A percentile compares a stretch with the other conserved stretches of the same genome.
Conservation (phyloP, 2,329 filamentous ascomycete species). For the Fusarium sp. region DNA sequence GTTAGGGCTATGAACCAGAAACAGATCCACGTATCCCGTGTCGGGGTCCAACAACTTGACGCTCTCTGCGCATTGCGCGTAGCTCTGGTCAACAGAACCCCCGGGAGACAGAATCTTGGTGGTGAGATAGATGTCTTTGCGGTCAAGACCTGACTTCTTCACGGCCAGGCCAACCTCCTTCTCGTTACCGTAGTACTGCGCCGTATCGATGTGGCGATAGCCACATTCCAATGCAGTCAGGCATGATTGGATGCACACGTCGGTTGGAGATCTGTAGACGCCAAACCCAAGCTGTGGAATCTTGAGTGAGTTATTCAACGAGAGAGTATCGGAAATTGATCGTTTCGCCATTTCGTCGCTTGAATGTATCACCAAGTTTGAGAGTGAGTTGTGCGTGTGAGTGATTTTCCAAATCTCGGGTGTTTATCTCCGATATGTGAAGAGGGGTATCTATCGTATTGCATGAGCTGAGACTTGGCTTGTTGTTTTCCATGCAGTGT, state of each 20-base stretch:
- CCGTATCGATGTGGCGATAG: slow-evolving; percentile 69
- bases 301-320: slow-evolving; percentile 35
- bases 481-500: not conserved
- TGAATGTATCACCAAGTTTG: not conserved
- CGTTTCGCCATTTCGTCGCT: slow-evolving; percentile 18
- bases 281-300: slow-evolving; percentile 79
- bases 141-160: slow-evolving; percentile 56
- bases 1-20: slow-evolving; percentile 75
- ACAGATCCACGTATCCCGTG: slow-evolving; percentile 75
- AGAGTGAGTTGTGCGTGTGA: not conserved
- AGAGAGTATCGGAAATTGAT: slow-evolving; percentile 34
- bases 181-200: slow-evolving; percentile 52
- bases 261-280: slow-evolving; percentile 70
- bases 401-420: not conserved
- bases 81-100: slow-evolving; percentile 67
- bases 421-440: not conserved
- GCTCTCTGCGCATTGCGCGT: slow-evolving; percentile 70
- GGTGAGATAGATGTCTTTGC: slow-evolving; percentile 65
- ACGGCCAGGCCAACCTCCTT: slow-evolving; percentile 62
- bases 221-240: slow-evolving; percentile 64
- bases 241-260: slow-evolving; percentile 68
- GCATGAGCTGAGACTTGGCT: not conserved
- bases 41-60: slow-evolving; percentile 68
- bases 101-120: slow-evolving; percentile 62
- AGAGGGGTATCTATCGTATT: slow-evolving; percentile 24